Evolutionary conservation across 208 protist species (phyloP), one percentile per base, ranked within the genome.

Genomic region (Cochliopodium minus): DNA sequence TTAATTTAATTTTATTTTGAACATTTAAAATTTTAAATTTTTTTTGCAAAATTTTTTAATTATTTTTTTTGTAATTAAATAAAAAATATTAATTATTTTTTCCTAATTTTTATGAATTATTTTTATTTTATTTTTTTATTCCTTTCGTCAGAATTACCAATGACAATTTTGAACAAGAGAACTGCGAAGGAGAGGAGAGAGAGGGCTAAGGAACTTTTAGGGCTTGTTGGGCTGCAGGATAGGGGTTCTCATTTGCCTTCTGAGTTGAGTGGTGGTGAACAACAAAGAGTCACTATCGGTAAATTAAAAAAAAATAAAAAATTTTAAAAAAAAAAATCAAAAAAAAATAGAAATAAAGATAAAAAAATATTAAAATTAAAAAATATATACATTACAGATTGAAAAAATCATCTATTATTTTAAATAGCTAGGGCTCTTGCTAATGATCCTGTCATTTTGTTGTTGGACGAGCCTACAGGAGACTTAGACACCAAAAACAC

Each of bases 81-180:
- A n/a, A n/a, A n/a, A n/a, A n/a, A n/a, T n/a, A n/a, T n/a, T n/a
- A n/a, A n/a, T n/a, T n/a, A n/a, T n/a, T n/a, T n/a, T n/a, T n/a
- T n/a, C n/a, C n/a, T n/a, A n/a, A n/a, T n/a, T n/a, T n/a, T n/a
- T n/a, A n/a, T n/a, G n/a, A n/a, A n/a, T n/a, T n/a, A n/a, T n/a
- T n/a, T n/a, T n/a, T n/a, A n/a, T n/a, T n/a, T n/a, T n/a, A n/a
- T n/a, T n/a, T n/a, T n/a, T n/a, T n/a, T n/a, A n/a, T n/a, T n/a
- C n/a, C n/a, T n/a, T n/a, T n/a, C n/a, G n/a, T n/a, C n/a, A n/a
- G 87, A 93, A 71, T 67, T 96, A 61, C 91, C 91, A 25, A 95
- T 95, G 89, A 92, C 81, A 1, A 67, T 96, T 28, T 49, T 86
- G 28, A 81, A 83, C 1, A 87, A 86, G 56, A 65, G 88, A 30